phyloP scores from a whole-genome alignment of 208 protist species.

The Leishmania braziliensis region DNA sequence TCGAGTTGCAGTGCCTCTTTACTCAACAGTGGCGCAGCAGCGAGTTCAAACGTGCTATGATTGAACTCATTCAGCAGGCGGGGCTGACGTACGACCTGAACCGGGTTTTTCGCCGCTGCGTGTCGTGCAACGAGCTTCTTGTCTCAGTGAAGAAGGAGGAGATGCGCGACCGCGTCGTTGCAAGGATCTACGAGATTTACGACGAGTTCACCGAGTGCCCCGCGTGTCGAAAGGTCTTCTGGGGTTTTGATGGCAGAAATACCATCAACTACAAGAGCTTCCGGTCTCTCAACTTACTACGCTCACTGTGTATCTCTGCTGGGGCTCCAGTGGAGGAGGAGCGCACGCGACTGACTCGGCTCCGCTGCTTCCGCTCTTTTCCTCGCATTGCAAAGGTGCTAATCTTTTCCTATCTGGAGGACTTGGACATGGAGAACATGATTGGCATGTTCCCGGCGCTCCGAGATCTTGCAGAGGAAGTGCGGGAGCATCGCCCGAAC shows the following conservation, averaged over 20 bases:
- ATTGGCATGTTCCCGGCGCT: conserved; percentile 53
- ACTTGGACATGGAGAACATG: conserved; percentile 39
- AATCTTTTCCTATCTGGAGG: conserved; percentile 54
- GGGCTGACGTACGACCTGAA: conserved; percentile 40
- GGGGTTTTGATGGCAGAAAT: conserved; percentile 68
- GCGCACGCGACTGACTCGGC: conserved; percentile 26
- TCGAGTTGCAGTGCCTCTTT: conserved; percentile 35
- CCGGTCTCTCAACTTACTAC: conserved; percentile 60
- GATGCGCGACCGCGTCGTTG: conserved; percentile 50
- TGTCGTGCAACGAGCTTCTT: conserved; percentile 68
- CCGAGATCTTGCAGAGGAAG: conserved; percentile 39
- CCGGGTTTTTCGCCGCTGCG: conserved; percentile 66
- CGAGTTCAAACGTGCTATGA: conserved; percentile 48
- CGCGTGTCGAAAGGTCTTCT: conserved; percentile 76
- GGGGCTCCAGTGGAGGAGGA: conserved; percentile 28
- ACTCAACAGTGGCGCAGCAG: conserved; percentile 48
- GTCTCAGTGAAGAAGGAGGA: conserved; percentile 41
- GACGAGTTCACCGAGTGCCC: conserved; percentile 72
- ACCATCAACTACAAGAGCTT: conserved; percentile 82
- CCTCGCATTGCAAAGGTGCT: conserved; percentile 51
- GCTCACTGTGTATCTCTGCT: conserved; percentile 47
- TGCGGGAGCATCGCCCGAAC: conserved; percentile 31
- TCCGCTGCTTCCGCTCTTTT: conserved; percentile 63
- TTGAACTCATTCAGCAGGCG: conserved; percentile 40
- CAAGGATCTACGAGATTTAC: conserved; percentile 67